These are phyloP conservation scores for Alternaria sp. DNA, from an alignment of 2,329 filamentous ascomycete genomes.

Conservation along the genomic window DNA sequence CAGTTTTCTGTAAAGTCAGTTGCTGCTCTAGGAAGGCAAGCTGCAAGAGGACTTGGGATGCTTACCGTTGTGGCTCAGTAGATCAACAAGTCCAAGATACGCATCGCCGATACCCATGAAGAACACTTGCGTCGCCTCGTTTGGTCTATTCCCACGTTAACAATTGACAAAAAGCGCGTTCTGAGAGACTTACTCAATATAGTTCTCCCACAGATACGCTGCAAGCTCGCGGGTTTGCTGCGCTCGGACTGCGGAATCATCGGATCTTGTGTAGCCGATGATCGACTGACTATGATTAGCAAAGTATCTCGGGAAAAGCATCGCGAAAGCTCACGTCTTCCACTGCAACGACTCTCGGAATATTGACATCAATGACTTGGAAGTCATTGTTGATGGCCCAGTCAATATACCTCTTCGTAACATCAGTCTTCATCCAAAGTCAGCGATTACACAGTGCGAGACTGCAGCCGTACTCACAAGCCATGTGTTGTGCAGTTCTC, in stretches of 20 bases:
- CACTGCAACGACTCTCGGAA: slow-evolving; percentile 77
- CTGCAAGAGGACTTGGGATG: not conserved
- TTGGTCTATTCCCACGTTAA: slow-evolving; percentile 52
- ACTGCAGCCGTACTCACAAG: slow-evolving; percentile 67
- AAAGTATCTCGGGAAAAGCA: not conserved
- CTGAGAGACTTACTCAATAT: slow-evolving; percentile 69
- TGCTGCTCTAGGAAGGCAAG: not conserved
- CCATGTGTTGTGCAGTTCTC: slow-evolving; percentile 87
- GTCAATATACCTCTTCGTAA: slow-evolving; percentile 78
- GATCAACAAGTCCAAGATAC: slow-evolving; percentile 80
- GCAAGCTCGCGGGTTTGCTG: slow-evolving; percentile 71
- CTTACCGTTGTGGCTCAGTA: slow-evolving; percentile 77
- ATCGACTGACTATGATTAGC: slow-evolving; percentile 21
- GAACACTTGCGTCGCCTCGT: slow-evolving; percentile 74
- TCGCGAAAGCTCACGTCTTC: slow-evolving; percentile 58
- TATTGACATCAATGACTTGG: slow-evolving; percentile 88
- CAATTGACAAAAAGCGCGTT: not conserved
- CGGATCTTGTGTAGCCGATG: slow-evolving; percentile 52
- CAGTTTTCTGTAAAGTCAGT: slow-evolving; percentile 56
- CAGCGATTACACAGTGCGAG: slow-evolving; percentile 49
- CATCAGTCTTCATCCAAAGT: slow-evolving; percentile 72
- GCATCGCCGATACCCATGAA: slow-evolving; percentile 90
- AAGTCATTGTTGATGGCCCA: slow-evolving; percentile 82
- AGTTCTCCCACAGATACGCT: slow-evolving; percentile 95
- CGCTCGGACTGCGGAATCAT: slow-evolving; percentile 52